Evolutionary conservation across 2,329 filamentous ascomycete genomes (phyloP).

Genomic region (Cladobotryum mycophilum): DNA sequence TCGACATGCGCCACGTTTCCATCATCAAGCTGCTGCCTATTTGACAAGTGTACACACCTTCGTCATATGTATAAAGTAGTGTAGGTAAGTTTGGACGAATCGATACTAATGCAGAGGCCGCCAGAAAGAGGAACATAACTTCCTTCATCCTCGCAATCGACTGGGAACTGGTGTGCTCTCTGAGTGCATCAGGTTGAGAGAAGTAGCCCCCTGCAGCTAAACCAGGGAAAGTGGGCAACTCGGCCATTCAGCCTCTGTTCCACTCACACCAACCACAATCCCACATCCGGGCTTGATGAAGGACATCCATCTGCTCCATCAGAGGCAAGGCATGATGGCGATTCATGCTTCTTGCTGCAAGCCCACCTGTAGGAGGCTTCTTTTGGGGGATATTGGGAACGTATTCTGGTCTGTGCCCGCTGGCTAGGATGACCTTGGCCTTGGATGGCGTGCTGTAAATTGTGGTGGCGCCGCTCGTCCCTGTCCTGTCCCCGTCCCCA

Average conservation of each 20-base stretch:
- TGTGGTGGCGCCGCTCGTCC: conserved; percentile 11
- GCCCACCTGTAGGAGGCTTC: conserved; percentile 10
- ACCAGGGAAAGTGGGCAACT: too few relatives aligned
- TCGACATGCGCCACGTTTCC: too few relatives aligned
- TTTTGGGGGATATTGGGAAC: conserved; percentile 5
- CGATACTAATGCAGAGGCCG: too few relatives aligned
- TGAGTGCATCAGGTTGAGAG: background rate
- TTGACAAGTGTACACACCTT: too few relatives aligned
- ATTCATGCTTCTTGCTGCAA: conserved; percentile 13
- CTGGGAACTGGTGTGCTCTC: background rate
- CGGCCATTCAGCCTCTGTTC: conserved; percentile 8
- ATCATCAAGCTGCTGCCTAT: too few relatives aligned
- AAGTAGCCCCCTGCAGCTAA: background rate
- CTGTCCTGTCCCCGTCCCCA: background rate
- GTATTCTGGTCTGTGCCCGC: conserved; percentile 8
- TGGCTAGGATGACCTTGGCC: background rate
- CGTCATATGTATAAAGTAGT: too few relatives aligned
- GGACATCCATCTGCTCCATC: conserved; percentile 9
- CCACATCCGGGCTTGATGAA: background rate
- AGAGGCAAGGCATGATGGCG: conserved; percentile 5
- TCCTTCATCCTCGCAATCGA: background rate
- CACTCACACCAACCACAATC: conserved; percentile 1
- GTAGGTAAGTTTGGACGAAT: too few relatives aligned
- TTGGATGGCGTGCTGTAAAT: conserved; percentile 11
- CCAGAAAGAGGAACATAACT: too few relatives aligned